A percentile compares a stretch with the other conserved stretches of the same genome.
These are phyloP conservation scores for Trichosporon sp. DNA, from an alignment of 1,284 basidiomycete species.

Conservation along the genomic window DNA sequence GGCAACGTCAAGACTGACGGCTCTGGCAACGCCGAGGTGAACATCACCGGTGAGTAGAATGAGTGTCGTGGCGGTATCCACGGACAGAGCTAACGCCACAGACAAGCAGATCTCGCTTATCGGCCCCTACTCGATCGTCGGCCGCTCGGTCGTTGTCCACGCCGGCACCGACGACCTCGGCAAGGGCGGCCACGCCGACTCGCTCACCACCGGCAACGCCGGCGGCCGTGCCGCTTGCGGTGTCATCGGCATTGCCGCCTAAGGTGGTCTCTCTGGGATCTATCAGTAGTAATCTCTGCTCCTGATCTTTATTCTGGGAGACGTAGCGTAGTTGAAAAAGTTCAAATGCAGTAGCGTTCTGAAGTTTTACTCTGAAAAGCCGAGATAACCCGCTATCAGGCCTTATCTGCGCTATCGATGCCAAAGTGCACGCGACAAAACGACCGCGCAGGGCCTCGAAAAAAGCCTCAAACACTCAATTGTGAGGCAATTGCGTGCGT, in stretches of 20 bases:
- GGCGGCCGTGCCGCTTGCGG: slow-evolving; percentile 67
- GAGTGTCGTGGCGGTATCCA: background rate
- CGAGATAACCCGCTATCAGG: background rate
- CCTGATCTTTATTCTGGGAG: background rate
- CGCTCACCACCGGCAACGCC: slow-evolving; percentile 67
- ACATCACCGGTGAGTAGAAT: slow-evolving; percentile 50
- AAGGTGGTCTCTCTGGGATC: slow-evolving; percentile 14
- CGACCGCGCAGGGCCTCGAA: background rate
- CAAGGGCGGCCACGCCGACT: slow-evolving; percentile 60
- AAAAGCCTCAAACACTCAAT: background rate
- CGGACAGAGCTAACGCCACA: slow-evolving; percentile 13
- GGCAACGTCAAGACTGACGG: slow-evolving; percentile 61
- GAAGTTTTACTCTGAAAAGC: background rate
- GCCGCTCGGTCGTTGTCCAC: slow-evolving; percentile 58
- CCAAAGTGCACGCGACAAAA: background rate
- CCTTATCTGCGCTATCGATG: background rate
- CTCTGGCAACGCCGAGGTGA: slow-evolving; percentile 55
- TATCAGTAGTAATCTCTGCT: background rate
- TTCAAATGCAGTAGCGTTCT: background rate
- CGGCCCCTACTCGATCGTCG: slow-evolving; percentile 63
- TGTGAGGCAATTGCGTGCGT: background rate
- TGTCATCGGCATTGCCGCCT: slow-evolving; percentile 51
- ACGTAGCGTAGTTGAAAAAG: background rate
- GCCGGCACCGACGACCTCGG: slow-evolving; percentile 69
- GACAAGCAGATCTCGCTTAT: slow-evolving; percentile 64